phyloP scores from a whole-genome alignment of 495 filamentous ascomycete species.

The Penicillium parvum region DNA sequence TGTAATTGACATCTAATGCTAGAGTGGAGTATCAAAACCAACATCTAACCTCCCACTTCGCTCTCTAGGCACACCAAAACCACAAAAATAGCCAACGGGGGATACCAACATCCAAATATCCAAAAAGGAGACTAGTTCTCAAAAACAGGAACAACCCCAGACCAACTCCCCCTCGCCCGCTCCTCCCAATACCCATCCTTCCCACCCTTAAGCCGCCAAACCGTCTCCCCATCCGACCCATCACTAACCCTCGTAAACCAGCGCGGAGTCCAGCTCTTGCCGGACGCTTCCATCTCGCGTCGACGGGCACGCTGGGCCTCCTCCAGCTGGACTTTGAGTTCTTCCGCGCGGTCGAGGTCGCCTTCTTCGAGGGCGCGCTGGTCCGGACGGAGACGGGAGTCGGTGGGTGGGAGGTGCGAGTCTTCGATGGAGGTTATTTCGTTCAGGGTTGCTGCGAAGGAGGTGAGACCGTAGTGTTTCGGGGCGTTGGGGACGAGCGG shows the following conservation, averaged over 20 bases:
- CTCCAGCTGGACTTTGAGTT: conserved; percentile 75
- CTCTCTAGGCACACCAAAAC: not conserved
- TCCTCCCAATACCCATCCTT: conserved; percentile 93
- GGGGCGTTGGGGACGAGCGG: conserved; percentile 68
- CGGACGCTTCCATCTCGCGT: conserved; percentile 67
- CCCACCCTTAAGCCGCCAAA: conserved; percentile 76
- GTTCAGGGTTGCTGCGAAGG: conserved; percentile 82
- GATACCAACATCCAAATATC: not conserved
- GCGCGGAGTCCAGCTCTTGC: conserved; percentile 63
- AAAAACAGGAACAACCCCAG: conserved; percentile 69
- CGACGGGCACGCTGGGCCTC: conserved; percentile 77
- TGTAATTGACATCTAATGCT: too few relatives aligned
- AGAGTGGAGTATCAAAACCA: conserved; percentile 7
- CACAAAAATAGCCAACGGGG: not conserved
- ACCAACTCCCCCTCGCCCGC: conserved; percentile 64
- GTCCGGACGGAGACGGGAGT: conserved; percentile 81
- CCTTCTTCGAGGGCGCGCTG: conserved; percentile 83
- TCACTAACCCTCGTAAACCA: conserved; percentile 73
- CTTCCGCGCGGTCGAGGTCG: conserved; percentile 78
- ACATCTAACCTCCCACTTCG: not conserved
- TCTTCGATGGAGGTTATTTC: conserved; percentile 80
- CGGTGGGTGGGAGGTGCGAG: conserved; percentile 67
- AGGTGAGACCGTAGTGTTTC: conserved; percentile 79
- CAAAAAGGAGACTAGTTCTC: conserved; percentile 27
- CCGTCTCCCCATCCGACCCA: conserved; percentile 56